These are phyloP conservation scores for Pichia sp. DNA, from an alignment of 1,139 yeast species.

Conservation along the genomic window DNA sequence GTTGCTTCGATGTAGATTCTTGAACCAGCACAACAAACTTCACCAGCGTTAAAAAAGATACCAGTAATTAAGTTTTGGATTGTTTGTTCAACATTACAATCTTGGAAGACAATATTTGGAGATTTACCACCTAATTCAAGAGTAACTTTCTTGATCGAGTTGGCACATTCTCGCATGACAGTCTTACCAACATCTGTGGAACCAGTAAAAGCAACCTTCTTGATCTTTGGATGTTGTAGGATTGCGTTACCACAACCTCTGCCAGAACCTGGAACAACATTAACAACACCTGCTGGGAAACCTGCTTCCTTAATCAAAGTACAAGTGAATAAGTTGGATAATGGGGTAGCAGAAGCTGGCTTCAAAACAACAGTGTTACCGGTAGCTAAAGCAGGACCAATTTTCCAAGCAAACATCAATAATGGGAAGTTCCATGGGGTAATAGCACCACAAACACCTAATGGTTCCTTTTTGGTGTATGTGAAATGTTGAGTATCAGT, in stretches of 20 bases:
- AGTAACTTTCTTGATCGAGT: constrained; percentile 68
- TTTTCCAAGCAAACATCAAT: constrained; percentile 78
- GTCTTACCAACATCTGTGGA: constrained; percentile 75
- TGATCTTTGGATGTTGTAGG: constrained; percentile 56
- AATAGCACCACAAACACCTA: constrained; percentile 77
- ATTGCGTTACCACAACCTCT: constrained; percentile 70
- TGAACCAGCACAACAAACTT: constrained; percentile 85
- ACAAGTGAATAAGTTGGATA: constrained; percentile 63
- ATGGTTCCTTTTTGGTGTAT: constrained; percentile 55
- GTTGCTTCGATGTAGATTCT: constrained; percentile 59
- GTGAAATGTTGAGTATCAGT: constrained; percentile 56
- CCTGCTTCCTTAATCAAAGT: constrained; percentile 60
- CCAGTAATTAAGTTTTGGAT: constrained; percentile 53
- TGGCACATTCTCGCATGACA: constrained; percentile 66
- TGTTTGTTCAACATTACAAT: constrained; percentile 59
- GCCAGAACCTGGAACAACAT: constrained; percentile 73
- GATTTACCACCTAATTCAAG: constrained; percentile 86
- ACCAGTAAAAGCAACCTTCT: constrained; percentile 81
- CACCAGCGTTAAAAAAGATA: constrained; percentile 78
- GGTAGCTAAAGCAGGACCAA: constrained; percentile 76
- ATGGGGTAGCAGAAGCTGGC: constrained; percentile 80
- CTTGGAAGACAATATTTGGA: constrained; percentile 70
- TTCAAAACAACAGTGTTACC: constrained; percentile 78
- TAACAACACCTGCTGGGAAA: constrained; percentile 72
- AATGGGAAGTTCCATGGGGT: constrained; percentile 90